phyloP scores from a whole-genome alignment of 2,329 filamentous ascomycete species.

The Xylaria arbuscula region DNA sequence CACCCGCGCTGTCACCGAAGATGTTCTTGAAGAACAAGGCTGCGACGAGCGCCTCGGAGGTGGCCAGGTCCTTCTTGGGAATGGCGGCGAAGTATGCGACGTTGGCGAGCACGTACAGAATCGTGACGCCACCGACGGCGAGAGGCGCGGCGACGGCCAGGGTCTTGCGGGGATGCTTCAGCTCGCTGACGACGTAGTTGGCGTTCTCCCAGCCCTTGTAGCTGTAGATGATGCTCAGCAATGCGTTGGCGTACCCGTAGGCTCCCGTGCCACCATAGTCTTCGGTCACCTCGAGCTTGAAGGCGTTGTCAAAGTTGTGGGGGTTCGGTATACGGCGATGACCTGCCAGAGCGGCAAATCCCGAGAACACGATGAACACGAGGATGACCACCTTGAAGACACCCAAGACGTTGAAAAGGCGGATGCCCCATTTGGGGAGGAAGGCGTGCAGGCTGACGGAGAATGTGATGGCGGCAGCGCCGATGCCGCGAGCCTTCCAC shows the following conservation, averaged over 20 bases:
- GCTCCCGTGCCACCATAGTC: conserved; percentile 61
- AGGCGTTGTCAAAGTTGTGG: conserved; percentile 68
- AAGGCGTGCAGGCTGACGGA: conserved; percentile 63
- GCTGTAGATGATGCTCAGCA: conserved; percentile 69
- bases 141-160: conserved; percentile 67
- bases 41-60: conserved; percentile 69
- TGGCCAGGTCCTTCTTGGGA: conserved; percentile 66
- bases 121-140: conserved; percentile 67
- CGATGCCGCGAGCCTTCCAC: conserved; percentile 69
- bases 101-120: conserved; percentile 72
- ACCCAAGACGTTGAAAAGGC: conserved; percentile 68
- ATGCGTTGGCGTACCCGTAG: conserved; percentile 66
- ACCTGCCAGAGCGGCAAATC: conserved; percentile 67
- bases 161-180: conserved; percentile 66
- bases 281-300: conserved; percentile 57
- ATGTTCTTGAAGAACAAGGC: conserved; percentile 71
- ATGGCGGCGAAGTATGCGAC: conserved; percentile 74
- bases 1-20: conserved; percentile 66
- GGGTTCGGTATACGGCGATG: conserved; percentile 61
- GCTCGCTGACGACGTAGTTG: conserved; percentile 70
- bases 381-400: conserved; percentile 70
- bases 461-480: conserved; percentile 65
- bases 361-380: conserved; percentile 70
- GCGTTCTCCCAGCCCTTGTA: conserved; percentile 74
- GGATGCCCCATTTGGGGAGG: conserved; percentile 67